These are phyloP conservation scores for Leptographium radiaticola DNA, from an alignment of 2,329 filamentous ascomycete species.

Conservation along the genomic window DNA sequence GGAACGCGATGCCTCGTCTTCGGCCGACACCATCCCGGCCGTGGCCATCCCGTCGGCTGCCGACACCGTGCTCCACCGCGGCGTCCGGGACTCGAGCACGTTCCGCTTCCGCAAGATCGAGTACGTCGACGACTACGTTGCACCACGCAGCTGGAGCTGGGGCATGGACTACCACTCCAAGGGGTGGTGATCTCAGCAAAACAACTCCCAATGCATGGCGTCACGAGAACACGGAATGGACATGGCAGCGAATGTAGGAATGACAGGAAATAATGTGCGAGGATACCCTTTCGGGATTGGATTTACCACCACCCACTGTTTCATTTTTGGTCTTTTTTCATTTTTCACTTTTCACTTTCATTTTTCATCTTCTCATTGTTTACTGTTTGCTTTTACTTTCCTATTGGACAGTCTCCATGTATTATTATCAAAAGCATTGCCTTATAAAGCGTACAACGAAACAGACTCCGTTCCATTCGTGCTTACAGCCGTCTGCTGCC, in stretches of 20 bases:
- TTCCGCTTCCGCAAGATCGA: background rate
- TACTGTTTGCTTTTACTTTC: background rate
- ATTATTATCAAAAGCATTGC: background rate
- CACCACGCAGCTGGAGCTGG: conserved; percentile 5
- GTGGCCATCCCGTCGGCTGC: background rate
- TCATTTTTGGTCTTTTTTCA: background rate
- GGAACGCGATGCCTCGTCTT: too few species aligned
- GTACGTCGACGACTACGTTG: conserved; percentile 5
- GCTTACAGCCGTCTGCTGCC: background rate
- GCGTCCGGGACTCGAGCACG: background rate
- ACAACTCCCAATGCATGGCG: background rate
- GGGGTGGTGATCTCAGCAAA: conserved; percentile 5
- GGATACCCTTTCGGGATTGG: background rate
- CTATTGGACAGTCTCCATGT: background rate
- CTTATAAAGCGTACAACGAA: too few species aligned
- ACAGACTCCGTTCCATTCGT: too few species aligned
- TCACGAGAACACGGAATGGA: background rate
- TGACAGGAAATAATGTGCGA: background rate
- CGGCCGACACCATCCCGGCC: background rate
- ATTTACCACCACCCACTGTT: too few species aligned
- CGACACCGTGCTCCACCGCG: background rate
- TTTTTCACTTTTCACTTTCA: background rate
- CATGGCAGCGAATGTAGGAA: background rate
- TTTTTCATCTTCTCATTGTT: background rate
- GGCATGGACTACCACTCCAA: conserved; percentile 5